Conservation (phyloP, 2,329 filamentous ascomycete species). For the Hypoxylon sp. region DNA sequence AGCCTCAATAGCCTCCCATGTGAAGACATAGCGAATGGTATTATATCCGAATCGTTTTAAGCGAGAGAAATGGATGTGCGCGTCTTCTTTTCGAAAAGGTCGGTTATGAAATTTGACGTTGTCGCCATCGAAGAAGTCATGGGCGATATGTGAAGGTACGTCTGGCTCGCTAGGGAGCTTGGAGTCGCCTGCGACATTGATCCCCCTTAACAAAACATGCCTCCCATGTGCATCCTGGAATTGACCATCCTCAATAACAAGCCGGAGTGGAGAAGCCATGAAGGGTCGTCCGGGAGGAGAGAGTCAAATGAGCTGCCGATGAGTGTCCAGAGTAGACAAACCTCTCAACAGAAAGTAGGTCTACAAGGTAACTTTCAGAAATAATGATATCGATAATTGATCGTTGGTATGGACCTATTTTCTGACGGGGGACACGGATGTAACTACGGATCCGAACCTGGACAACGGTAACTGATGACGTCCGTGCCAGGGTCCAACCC, state of each 20-base stretch:
- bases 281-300: slow-evolving; percentile 8
- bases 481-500: slow-evolving; percentile 21
- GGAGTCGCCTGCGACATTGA: slow-evolving; percentile 92
- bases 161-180: slow-evolving; percentile 89
- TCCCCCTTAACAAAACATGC: slow-evolving; percentile 90
- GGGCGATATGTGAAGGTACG: slow-evolving; percentile 81
- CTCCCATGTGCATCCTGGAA: slow-evolving; percentile 88
- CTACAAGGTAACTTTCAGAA: slow-evolving; percentile 5
- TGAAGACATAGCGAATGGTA: slow-evolving; percentile 95
- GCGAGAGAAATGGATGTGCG: slow-evolving; percentile 87
- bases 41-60: slow-evolving; percentile 95
- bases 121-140: slow-evolving; percentile 93
- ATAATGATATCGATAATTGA: neutral
- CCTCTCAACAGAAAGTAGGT: slow-evolving; percentile 2
- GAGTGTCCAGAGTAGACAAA: slow-evolving; percentile 6
- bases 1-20: slow-evolving; percentile 98
- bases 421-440: slow-evolving; percentile 23
- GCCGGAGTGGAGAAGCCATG: slow-evolving; percentile 79
- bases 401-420: slow-evolving; percentile 18
- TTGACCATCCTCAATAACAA: slow-evolving; percentile 86
- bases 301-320: neutral
- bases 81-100: slow-evolving; percentile 87
- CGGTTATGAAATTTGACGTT: slow-evolving; percentile 89
- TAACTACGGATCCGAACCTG: slow-evolving; percentile 26
- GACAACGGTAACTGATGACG: slow-evolving; percentile 35